Conservation (phyloP, 345 rosid species). For the Trapa bicornis region DNA sequence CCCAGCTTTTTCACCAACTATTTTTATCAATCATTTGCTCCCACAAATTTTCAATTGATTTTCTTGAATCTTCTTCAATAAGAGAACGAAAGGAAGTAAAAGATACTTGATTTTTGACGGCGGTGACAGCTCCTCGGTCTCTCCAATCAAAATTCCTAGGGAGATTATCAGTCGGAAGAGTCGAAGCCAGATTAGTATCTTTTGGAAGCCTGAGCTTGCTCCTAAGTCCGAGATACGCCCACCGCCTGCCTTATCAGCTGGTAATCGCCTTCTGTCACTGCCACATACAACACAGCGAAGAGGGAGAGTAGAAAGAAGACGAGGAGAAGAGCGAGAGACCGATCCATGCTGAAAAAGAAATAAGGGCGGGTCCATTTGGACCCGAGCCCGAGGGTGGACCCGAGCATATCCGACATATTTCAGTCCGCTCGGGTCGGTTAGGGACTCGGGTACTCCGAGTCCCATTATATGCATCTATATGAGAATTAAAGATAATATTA, state of each 20-base stretch:
- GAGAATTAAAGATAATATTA: no score
- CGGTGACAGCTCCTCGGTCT: constrained; percentile 78
- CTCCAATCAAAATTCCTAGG: constrained; percentile 93
- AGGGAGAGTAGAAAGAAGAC: constrained; percentile 19
- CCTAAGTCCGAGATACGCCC: constrained; percentile 44
- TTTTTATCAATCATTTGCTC: no score
- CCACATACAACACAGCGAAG: constrained; percentile 17
- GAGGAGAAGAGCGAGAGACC: constrained; percentile 6
- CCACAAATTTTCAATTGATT: neutral
- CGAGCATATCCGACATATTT: no score
- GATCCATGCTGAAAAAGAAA: no score
- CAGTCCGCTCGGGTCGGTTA: no score
- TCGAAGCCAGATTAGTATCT: constrained; percentile 71
- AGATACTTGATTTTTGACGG: constrained; percentile 74
- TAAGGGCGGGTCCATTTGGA: no score
- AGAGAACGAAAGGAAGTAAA: neutral
- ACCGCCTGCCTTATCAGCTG: constrained; percentile 64
- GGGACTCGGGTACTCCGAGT: no score
- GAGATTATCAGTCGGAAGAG: constrained; percentile 63
- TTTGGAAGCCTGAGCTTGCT: constrained; percentile 46
- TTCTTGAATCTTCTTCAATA: neutral
- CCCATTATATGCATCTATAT: no score
- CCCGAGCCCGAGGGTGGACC: no score
- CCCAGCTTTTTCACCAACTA: no score
- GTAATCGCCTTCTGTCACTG: constrained; percentile 21